Percentiles rank a stretch among this genome's conserved stretches.
phyloP scores from a whole-genome alignment of 2,329 filamentous ascomycete species.

The Calonectria pauciramosa region DNA sequence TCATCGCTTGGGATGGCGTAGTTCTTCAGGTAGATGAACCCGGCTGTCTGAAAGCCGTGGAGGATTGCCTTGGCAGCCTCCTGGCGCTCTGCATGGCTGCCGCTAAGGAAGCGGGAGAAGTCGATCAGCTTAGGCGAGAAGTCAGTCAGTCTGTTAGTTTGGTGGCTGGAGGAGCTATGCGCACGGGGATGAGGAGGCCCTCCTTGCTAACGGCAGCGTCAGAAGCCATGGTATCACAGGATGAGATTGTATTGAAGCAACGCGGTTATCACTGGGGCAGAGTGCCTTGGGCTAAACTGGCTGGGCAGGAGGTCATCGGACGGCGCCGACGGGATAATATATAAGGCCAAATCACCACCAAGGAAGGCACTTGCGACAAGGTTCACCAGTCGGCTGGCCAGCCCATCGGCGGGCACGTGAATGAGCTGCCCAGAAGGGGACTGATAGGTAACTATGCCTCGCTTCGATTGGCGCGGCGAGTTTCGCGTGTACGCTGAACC shows the following conservation, averaged over 20 bases:
- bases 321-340: conserved; percentile 5
- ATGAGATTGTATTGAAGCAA: background rate
- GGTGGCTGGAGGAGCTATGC: conserved; percentile 31
- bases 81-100: conserved; percentile 70
- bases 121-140: conserved; percentile 56
- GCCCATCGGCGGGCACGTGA: background rate
- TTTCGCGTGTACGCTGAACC: conserved; percentile 2
- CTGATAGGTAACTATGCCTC: background rate
- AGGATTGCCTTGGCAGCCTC: conserved; percentile 80
- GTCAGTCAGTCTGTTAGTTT: background rate
- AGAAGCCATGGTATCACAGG: conserved; percentile 42
- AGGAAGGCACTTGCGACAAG: background rate
- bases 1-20: conserved; percentile 76
- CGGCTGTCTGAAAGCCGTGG: conserved; percentile 84
- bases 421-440: background rate
- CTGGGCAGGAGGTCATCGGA: background rate
- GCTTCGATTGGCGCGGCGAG: background rate
- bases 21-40: conserved; percentile 91
- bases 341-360: background rate
- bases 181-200: conserved; percentile 68
- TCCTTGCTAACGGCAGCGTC: conserved; percentile 64
- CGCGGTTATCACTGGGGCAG: background rate
- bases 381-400: background rate
- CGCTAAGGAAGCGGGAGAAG: conserved; percentile 79
- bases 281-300: background rate